Evolutionary conservation across 176 grass and related monocot species (phyloP), one percentile per base, ranked within the genome.

Genomic region (Aegilops tauschii): DNA sequence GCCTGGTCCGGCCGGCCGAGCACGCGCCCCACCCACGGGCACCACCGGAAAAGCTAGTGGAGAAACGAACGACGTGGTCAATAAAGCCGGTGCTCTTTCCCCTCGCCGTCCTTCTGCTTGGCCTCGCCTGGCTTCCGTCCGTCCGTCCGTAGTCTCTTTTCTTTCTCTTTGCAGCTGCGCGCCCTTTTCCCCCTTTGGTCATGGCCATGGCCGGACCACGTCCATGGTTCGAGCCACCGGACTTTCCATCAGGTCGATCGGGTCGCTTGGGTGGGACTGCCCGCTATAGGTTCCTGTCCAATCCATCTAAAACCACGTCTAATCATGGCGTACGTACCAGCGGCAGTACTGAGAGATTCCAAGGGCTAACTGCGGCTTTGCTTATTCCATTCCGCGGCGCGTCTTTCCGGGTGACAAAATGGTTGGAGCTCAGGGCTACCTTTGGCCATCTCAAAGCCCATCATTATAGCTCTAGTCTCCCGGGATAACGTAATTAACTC

Each of bases 341-440:
- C 5, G 37, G 3, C 34, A 5, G 8, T 40, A 40, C 8, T 4
- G 58, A 27, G 23, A 83, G 84, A 83, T 87, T 87, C 84, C 70
- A 58, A 62, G 71, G 35, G 2, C 82, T 56, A 73, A 3, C 66
- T n/a, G 2, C 64, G 65, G n/a, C 9, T 30, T 30, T 52, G 64
- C 72, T 63, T 65, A 64, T 34, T 85, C 56, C 52, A 56, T 86
- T 73, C 84, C 42, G 17, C 1, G 63, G 89, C 85, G 25, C 89
- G 84, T 44, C 89, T 87, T 91, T 91, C 75, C 14, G 76, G 58
- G 80, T 87, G 80, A 80, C 81, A 91, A 84, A 87, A 90, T 83
- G 89, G 84, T 79, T 80, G 89, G 80, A 83, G 65, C 74, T 83
- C 79, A 70, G 28, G 35, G 11, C 54, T 14, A 37, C 6, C 6